Evolutionary conservation across 2,329 filamentous ascomycete genomes (phyloP).

Genomic region (Fusarium sp.): DNA sequence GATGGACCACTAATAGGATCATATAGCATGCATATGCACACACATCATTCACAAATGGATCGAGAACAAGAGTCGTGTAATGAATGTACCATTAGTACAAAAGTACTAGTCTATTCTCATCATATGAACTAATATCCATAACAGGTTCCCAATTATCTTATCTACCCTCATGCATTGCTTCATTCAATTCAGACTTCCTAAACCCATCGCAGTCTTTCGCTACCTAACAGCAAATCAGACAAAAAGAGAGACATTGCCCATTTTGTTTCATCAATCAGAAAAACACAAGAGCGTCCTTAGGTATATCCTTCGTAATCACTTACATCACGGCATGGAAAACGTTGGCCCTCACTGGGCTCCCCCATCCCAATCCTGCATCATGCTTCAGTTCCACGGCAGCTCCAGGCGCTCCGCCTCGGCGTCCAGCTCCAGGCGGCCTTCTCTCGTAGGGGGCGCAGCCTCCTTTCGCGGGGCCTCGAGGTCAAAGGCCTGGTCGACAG

Average conservation of each 20-base stretch:
- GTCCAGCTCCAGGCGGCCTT: not conserved
- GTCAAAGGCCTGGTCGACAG: not conserved
- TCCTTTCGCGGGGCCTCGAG: not conserved
- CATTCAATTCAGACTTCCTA: slow-evolving; percentile 36
- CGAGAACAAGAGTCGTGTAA: not conserved
- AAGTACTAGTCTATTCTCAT: slow-evolving; percentile 34
- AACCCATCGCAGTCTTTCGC: slow-evolving; percentile 30
- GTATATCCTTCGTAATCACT: slow-evolving; percentile 45
- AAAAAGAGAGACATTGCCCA: slow-evolving; percentile 26
- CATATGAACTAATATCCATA: slow-evolving; percentile 24
- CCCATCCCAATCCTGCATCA: not conserved
- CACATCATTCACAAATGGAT: not conserved
- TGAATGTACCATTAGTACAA: slow-evolving; percentile 16
- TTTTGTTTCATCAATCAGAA: slow-evolving; percentile 36
- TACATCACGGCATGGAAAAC: slow-evolving; percentile 41
- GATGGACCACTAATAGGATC: not conserved
- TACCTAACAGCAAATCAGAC: slow-evolving; percentile 18
- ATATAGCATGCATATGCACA: not conserved
- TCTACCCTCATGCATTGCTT: slow-evolving; percentile 37
- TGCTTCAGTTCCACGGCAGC: slow-evolving; percentile 2
- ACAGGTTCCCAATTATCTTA: slow-evolving; percentile 31
- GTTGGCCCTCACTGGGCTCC: slow-evolving; percentile 8
- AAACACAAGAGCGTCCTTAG: slow-evolving; percentile 34
- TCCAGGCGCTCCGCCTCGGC: not conserved
- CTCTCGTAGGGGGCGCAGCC: not conserved